These are phyloP conservation scores for Termitomyces sp. DNA, from an alignment of 768 basidiomycete species.

Conservation along the genomic window DNA sequence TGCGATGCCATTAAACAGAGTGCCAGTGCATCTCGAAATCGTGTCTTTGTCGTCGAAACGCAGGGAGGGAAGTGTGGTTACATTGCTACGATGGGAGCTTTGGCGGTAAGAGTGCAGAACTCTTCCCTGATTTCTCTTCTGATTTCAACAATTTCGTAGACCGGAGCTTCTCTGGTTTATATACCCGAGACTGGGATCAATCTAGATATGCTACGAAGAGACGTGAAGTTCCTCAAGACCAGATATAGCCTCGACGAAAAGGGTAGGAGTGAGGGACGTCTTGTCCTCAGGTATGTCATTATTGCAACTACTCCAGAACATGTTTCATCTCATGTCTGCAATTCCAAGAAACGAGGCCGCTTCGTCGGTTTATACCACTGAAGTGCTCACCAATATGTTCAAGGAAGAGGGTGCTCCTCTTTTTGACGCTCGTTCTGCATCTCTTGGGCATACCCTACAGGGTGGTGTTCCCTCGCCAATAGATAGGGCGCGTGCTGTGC, in stretches of 20 bases:
- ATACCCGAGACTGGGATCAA: slow-evolving; percentile 89
- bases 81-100: slow-evolving; percentile 89
- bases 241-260: slow-evolving; percentile 82
- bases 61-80: slow-evolving; percentile 98
- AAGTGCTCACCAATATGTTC: slow-evolving; percentile 89
- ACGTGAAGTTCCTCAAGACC: slow-evolving; percentile 84
- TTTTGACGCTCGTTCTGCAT: slow-evolving; percentile 94
- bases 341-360: slow-evolving; percentile 72
- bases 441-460: slow-evolving; percentile 94
- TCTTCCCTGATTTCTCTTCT: neutral
- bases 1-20: slow-evolving; percentile 99
- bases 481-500: slow-evolving; percentile 87
- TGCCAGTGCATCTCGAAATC: slow-evolving; percentile 90
- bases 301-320: slow-evolving; percentile 18
- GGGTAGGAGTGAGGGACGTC: slow-evolving; percentile 88
- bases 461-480: slow-evolving; percentile 94
- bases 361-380: slow-evolving; percentile 86
- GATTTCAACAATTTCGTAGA: slow-evolving; percentile 35
- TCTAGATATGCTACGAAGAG: slow-evolving; percentile 73
- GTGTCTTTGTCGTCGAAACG: slow-evolving; percentile 97
- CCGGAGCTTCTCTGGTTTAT: slow-evolving; percentile 90
- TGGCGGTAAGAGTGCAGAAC: slow-evolving; percentile 68
- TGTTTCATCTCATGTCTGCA: neutral
- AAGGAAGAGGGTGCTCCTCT: slow-evolving; percentile 89
- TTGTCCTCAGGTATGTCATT: slow-evolving; percentile 75